These are phyloP conservation scores for Salix suchowensis DNA, from an alignment of 345 rosid species.

Conservation along the genomic window DNA sequence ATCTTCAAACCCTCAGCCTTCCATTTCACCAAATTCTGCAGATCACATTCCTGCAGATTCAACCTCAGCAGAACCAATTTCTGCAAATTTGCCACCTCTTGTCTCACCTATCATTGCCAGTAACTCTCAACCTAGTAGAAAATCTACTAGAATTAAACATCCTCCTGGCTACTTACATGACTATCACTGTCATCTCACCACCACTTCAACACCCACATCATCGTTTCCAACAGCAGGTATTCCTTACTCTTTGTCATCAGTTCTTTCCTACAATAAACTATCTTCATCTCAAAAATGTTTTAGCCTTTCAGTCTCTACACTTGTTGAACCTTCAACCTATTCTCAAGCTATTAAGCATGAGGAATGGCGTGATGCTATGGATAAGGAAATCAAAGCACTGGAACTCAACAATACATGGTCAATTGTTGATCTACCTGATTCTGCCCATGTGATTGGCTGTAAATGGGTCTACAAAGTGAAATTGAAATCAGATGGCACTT, in stretches of 20 bases:
- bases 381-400: not conserved
- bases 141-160: too few species aligned
- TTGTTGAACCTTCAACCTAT: not conserved
- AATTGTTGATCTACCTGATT: not conserved
- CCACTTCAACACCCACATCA: rapidly evolving
- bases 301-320: not conserved
- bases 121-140: too few species aligned
- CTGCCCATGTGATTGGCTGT: not conserved
- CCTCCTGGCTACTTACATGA: too few species aligned
- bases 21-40: too few species aligned
- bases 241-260: not conserved
- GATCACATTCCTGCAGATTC: too few species aligned
- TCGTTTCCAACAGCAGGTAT: too few species aligned
- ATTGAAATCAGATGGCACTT: not conserved
- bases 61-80: too few species aligned
- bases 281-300: not conserved
- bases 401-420: not conserved
- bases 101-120: too few species aligned
- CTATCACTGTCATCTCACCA: too few species aligned
- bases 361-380: not conserved
- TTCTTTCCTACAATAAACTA: too few species aligned
- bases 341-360: not conserved
- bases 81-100: rapidly evolving
- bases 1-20: too few species aligned
- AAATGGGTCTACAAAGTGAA: constrained; percentile 1